These are phyloP conservation scores for Aleurites moluccanus DNA, from an alignment of 441 rosid species.

Conservation along the genomic window DNA sequence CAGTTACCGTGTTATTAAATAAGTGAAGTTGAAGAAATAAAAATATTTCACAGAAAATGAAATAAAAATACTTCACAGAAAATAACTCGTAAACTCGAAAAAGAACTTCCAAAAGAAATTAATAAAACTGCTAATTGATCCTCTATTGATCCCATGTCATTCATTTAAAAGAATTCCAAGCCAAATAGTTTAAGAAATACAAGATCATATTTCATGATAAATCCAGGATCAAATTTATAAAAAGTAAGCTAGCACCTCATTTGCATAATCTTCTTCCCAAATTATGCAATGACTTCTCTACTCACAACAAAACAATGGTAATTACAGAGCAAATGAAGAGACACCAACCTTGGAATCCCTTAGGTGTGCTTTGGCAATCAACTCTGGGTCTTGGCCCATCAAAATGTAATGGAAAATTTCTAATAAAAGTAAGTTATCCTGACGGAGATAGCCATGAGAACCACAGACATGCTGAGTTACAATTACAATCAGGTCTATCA, in stretches of 20 bases:
- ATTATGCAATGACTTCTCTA: neutral
- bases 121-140: neutral
- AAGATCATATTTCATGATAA: neutral
- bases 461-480: slow-evolving; percentile 69
- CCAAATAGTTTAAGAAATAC: neutral
- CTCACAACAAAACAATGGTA: neutral
- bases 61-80: neutral
- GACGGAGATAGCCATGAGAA: slow-evolving; percentile 56
- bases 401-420: slow-evolving; percentile 78
- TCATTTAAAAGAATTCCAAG: neutral
- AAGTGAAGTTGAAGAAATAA: neutral
- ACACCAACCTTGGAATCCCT: slow-evolving; percentile 49
- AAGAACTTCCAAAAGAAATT: neutral
- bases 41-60: neutral
- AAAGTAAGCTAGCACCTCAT: neutral
- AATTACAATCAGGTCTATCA: slow-evolving; percentile 73
- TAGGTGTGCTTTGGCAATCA: slow-evolving; percentile 53
- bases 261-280: neutral
- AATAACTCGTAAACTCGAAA: neutral
- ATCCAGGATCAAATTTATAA: neutral
- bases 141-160: neutral
- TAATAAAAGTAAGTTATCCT: slow-evolving; percentile 81
- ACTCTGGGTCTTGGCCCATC: slow-evolving; percentile 77
- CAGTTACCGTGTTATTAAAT: neutral
- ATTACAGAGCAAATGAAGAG: slow-evolving; percentile 11